Evolutionary conservation across 2,329 filamentous ascomycete species (phyloP).

Genomic region (Plectosphaerella plurivora): DNA sequence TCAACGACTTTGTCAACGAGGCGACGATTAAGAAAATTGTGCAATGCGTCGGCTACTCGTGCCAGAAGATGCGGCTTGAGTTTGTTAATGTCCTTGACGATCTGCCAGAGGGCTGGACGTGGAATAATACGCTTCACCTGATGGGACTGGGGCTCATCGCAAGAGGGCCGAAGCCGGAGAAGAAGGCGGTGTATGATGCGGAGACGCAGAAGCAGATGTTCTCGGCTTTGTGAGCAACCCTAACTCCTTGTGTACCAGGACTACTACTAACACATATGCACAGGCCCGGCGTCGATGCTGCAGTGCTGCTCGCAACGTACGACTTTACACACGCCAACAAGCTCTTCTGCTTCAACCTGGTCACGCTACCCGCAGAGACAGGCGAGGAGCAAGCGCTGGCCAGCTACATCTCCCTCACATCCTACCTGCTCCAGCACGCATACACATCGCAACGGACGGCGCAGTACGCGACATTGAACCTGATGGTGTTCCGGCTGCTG

Average conservation of each 20-base stretch:
- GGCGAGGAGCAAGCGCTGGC: conserved; percentile 70
- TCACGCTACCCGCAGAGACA: conserved; percentile 60
- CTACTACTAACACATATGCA: conserved; percentile 16
- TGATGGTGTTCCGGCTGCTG: conserved; percentile 80
- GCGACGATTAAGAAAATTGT: conserved; percentile 79
- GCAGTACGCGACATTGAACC: conserved; percentile 77
- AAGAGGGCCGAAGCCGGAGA: conserved; percentile 60
- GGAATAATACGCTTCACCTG: conserved; percentile 75
- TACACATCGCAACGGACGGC: conserved; percentile 75
- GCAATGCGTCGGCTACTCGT: conserved; percentile 68
- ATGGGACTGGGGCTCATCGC: conserved; percentile 78
- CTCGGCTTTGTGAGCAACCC: conserved; percentile 60
- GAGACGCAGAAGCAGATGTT: conserved; percentile 84
- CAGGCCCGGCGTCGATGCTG: conserved; percentile 75
- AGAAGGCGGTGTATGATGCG: conserved; percentile 58
- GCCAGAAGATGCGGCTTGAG: conserved; percentile 60
- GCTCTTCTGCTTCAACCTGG: conserved; percentile 82
- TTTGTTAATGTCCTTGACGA: conserved; percentile 90
- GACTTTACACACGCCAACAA: conserved; percentile 95
- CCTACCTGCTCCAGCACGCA: conserved; percentile 90
- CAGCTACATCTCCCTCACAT: conserved; percentile 80
- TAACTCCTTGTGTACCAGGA: not conserved
- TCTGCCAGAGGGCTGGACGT: conserved; percentile 81
- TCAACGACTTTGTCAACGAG: conserved; percentile 96
- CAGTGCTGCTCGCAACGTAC: conserved; percentile 79